A percentile compares a stretch with the other conserved stretches of the same genome.
phyloP scores from a whole-genome alignment of 2,329 filamentous ascomycete species.

The Pseudogymnoascus sp. region DNA sequence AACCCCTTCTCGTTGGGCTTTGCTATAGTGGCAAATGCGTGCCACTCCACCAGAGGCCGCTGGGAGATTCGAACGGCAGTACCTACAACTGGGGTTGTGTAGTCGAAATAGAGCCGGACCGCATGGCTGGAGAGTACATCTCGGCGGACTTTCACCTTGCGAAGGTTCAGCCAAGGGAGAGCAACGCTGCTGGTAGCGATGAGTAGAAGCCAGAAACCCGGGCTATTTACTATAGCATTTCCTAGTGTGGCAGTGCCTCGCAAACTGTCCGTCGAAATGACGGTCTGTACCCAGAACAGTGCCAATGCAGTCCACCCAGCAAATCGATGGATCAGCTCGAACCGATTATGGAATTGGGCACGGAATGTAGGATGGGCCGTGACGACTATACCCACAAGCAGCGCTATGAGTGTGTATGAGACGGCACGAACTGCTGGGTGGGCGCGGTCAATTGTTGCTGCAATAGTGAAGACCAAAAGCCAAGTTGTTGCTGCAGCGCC shows the following conservation, averaged over 20 bases:
- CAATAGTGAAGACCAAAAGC: constrained; percentile 33
- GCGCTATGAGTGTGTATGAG: constrained; percentile 47
- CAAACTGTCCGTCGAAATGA: constrained; percentile 45
- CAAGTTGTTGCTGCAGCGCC: constrained; percentile 40
- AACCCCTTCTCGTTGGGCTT: constrained; percentile 49
- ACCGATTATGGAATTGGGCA: constrained; percentile 55
- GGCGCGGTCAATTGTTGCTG: constrained; percentile 23
- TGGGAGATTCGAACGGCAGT: constrained; percentile 53
- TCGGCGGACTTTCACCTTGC: constrained; percentile 56
- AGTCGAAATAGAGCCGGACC: constrained; percentile 60
- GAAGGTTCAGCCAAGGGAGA: constrained; percentile 66
- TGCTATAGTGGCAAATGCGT: constrained; percentile 68
- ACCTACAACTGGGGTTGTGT: constrained; percentile 50
- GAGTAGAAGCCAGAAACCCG: constrained; percentile 60
- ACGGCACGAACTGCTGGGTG: constrained; percentile 31
- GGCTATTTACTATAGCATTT: constrained; percentile 35
- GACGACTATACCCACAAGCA: constrained; percentile 52
- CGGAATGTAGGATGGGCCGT: constrained; percentile 59
- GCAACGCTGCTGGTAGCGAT: constrained; percentile 57
- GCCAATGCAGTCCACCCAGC: constrained; percentile 60
- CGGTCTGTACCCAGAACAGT: constrained; percentile 56
- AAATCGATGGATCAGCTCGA: constrained; percentile 65
- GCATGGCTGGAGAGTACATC: constrained; percentile 66
- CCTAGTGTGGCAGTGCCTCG: constrained; percentile 25
- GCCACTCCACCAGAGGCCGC: constrained; percentile 61